These are phyloP conservation scores for Cladophialophora chaetospira DNA, from an alignment of 2,329 filamentous ascomycete species.

Conservation along the genomic window DNA sequence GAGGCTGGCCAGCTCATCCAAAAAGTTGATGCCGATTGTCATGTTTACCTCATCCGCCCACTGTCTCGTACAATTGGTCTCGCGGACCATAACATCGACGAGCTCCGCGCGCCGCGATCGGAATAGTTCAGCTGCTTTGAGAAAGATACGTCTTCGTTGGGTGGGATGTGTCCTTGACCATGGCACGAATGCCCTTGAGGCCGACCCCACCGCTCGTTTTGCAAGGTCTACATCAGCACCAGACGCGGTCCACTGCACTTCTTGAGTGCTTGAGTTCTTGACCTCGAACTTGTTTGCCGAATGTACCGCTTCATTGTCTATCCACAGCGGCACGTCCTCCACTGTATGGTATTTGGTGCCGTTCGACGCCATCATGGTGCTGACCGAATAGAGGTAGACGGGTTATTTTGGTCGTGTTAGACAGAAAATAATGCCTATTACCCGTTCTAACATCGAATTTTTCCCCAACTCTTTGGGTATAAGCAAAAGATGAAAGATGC, in stretches of 20 bases:
- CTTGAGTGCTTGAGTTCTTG: not conserved
- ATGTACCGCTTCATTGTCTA: not conserved
- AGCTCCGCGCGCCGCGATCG: not conserved
- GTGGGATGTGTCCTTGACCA: not conserved
- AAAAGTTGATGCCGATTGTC: slow-evolving; percentile 3
- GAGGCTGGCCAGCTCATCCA: slow-evolving; percentile 8
- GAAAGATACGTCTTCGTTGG: not conserved
- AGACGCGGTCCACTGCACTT: not conserved
- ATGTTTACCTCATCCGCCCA: slow-evolving; percentile 6
- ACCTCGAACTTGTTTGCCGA: not conserved
- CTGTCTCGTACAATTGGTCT: slow-evolving; percentile 1
- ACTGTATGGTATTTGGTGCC: not conserved
- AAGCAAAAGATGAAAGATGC: too few relatives aligned
- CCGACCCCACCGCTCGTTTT: not conserved
- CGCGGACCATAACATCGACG: not conserved
- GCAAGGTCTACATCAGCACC: not conserved
- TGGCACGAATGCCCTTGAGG: slow-evolving; percentile 2
- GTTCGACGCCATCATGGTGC: not conserved
- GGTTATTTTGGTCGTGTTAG: too few relatives aligned
- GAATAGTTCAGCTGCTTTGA: slow-evolving; percentile 10
- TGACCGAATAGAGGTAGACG: too few relatives aligned
- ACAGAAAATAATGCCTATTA: too few relatives aligned
- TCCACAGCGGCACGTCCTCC: not conserved
- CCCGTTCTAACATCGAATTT: too few relatives aligned
- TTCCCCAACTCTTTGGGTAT: too few relatives aligned